A percentile compares a stretch with the other conserved stretches of the same genome.
Evolutionary conservation across 352 stramenopile genomes (phyloP).

Genomic region (Globisporangium nagaii): DNA sequence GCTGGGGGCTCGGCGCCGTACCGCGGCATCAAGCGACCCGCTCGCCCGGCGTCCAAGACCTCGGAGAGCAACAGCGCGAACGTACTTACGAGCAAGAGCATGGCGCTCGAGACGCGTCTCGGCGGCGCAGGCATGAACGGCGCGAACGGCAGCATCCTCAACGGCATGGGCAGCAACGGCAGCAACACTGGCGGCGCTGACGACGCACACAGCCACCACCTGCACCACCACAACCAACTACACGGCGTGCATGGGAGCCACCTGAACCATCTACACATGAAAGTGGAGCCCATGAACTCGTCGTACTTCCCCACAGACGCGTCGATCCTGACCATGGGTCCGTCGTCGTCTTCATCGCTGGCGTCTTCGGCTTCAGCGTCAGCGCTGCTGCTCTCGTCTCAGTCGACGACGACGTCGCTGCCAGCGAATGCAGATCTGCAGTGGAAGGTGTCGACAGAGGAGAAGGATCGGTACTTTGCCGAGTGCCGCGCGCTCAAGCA

Average conservation of each 20-base stretch:
- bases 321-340: slow-evolving; percentile 52
- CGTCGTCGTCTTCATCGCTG: slow-evolving; percentile 18
- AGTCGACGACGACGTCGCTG: background rate
- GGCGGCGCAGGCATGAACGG: slow-evolving; percentile 29
- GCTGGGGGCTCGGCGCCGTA: slow-evolving; percentile 42
- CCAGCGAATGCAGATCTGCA: slow-evolving; percentile 24
- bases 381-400: background rate
- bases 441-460: slow-evolving; percentile 44
- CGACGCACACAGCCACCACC: slow-evolving; percentile 1
- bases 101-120: slow-evolving; percentile 67
- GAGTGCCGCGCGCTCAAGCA: slow-evolving; percentile 61
- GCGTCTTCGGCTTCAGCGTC: background rate
- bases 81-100: slow-evolving; percentile 62
- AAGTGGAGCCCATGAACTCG: slow-evolving; percentile 57
- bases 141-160: slow-evolving; percentile 17
- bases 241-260: slow-evolving; percentile 6
- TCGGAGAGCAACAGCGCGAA: slow-evolving; percentile 73
- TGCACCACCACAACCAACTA: slow-evolving; percentile 12
- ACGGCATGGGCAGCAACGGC: slow-evolving; percentile 10
- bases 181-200: slow-evolving; percentile 13
- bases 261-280: slow-evolving; percentile 39
- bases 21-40: slow-evolving; percentile 51
- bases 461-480: slow-evolving; percentile 67
- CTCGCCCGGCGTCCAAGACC: slow-evolving; percentile 39
- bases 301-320: slow-evolving; percentile 65